Base-by-base conservation (phyloP, 148 eudicot genomes). In the Arctostaphylos glauca region DNA sequence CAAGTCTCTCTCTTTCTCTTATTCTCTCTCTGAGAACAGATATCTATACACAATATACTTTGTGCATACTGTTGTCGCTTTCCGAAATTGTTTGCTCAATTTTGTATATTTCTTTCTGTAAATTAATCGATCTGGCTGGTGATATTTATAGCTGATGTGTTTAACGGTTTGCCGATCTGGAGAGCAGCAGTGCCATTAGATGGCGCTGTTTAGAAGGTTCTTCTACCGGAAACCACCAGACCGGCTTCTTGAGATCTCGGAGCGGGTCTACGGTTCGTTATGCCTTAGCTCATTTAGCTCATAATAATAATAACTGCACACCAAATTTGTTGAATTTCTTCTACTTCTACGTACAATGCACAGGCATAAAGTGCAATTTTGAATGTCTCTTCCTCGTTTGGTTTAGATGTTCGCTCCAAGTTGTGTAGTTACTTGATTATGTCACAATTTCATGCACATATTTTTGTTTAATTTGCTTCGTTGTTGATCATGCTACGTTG, bases 131-230 rank as follows among this genome's bases (percentile, higher is more conserved):
- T 72, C 84, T 83, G 82, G 70, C n/a, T 46, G 54, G 55, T 75
- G 58, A 16, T 19, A 10, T 41, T 4, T 68, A 31, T 47, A 53
- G 77, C 72, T 50, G 67, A 86, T 81, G 86, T 47, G 84, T 47
- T 6, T 7, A 9, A 25, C 83, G 90, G 48, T 83, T 88, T 89
- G 93, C 88, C 86, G 88, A 84, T 83, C 79, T 58, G 80, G 87
- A 86, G 88, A 71, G 87, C 80, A 86, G 89, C 95, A 90, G 94
- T 96, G 93, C 96, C 98, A 90, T 86, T 80, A 71, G 41, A 92
- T 93, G 97, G 97, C 97, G 94, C 93, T 93, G 97, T 94, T 94
- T 88, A 92, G 92, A 72, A 86, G 92, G 79, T 91, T 94, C 85
- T 92, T 94, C 78, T 91, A 91, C 60, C 88, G 91, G 68, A 90